Percentiles rank a stretch among this genome's conserved stretches.
These are phyloP conservation scores for Wickerhamiella shivajii DNA, from an alignment of 805 yeast genomes.

Conservation along the genomic window DNA sequence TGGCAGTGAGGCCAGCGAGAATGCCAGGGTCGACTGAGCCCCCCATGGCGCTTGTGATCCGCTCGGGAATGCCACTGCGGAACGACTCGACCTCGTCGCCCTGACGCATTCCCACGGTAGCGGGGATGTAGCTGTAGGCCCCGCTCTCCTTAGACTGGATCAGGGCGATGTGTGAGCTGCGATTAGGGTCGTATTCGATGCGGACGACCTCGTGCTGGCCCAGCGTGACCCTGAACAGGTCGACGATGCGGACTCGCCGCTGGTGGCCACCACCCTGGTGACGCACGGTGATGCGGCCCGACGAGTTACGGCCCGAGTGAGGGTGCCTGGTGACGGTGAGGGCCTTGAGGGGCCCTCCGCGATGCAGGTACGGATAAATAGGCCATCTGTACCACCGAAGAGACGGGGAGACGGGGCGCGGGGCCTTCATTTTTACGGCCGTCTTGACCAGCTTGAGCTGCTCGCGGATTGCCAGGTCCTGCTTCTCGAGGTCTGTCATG, in stretches of 20 bases:
- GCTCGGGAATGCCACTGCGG: slow-evolving; percentile 72
- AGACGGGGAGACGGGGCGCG: slow-evolving; percentile 76
- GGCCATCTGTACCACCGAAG: slow-evolving; percentile 81
- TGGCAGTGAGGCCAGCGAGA: slow-evolving; percentile 70
- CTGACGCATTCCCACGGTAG: slow-evolving; percentile 81
- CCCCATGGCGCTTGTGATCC: slow-evolving; percentile 68
- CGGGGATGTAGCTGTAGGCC: slow-evolving; percentile 59
- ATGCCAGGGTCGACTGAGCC: slow-evolving; percentile 88
- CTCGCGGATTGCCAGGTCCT: slow-evolving; percentile 55
- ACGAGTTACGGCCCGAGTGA: slow-evolving; percentile 77
- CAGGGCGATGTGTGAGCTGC: slow-evolving; percentile 87
- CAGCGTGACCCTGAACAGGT: slow-evolving; percentile 46
- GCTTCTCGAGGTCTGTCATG: slow-evolving; percentile 61
- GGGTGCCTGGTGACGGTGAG: slow-evolving; percentile 60
- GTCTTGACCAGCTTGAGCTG: slow-evolving; percentile 62
- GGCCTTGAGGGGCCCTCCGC: slow-evolving; percentile 64
- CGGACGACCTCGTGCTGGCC: slow-evolving; percentile 73
- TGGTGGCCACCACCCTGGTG: slow-evolving; percentile 97
- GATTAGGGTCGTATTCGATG: slow-evolving; percentile 90
- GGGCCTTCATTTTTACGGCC: slow-evolving; percentile 53
- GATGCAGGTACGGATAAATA: slow-evolving; percentile 70
- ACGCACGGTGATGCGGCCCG: slow-evolving; percentile 79
- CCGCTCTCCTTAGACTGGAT: slow-evolving; percentile 44
- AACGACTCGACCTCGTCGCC: slow-evolving; percentile 87
- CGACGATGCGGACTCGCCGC: slow-evolving; percentile 72